Percentiles rank a stretch among this genome's conserved stretches.
These are phyloP conservation scores for Aspergillus costaricaensis DNA, from an alignment of 2,329 filamentous ascomycete species.

Conservation along the genomic window DNA sequence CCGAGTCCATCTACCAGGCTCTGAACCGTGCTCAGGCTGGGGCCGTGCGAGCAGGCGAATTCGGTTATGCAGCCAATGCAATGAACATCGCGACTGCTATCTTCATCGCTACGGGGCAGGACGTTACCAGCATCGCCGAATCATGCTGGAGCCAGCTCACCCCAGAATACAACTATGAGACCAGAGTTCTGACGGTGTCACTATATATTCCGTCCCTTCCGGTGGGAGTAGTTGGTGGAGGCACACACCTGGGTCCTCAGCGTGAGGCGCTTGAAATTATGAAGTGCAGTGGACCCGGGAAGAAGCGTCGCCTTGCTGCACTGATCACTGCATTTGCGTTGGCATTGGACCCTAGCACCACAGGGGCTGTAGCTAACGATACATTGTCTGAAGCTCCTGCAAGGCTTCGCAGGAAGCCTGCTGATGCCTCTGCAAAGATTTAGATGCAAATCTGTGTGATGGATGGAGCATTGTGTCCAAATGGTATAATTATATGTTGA, in stretches of 20 bases:
- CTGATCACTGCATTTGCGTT: constrained; percentile 30
- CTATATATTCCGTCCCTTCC: constrained; percentile 29
- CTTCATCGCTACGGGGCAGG: constrained; percentile 29
- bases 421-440: neutral
- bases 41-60: constrained; percentile 18
- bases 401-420: constrained; percentile 1
- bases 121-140: constrained; percentile 23
- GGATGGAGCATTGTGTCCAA: too few species aligned
- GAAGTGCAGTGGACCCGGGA: constrained; percentile 22
- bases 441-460: neutral
- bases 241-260: constrained; percentile 27
- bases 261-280: constrained; percentile 30
- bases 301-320: constrained; percentile 28
- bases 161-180: constrained; percentile 21
- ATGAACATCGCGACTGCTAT: constrained; percentile 26
- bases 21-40: constrained; percentile 15
- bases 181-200: constrained; percentile 21
- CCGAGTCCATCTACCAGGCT: constrained; percentile 13
- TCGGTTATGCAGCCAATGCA: constrained; percentile 20
- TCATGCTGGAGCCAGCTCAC: constrained; percentile 25
- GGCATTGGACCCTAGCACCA: constrained; percentile 28
- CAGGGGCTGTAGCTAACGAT: constrained; percentile 19
- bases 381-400: constrained; percentile 27
- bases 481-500: too few species aligned
- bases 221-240: constrained; percentile 29